phyloP scores from a whole-genome alignment of 1,284 basidiomycete species.

The Meripilus lineatus region DNA sequence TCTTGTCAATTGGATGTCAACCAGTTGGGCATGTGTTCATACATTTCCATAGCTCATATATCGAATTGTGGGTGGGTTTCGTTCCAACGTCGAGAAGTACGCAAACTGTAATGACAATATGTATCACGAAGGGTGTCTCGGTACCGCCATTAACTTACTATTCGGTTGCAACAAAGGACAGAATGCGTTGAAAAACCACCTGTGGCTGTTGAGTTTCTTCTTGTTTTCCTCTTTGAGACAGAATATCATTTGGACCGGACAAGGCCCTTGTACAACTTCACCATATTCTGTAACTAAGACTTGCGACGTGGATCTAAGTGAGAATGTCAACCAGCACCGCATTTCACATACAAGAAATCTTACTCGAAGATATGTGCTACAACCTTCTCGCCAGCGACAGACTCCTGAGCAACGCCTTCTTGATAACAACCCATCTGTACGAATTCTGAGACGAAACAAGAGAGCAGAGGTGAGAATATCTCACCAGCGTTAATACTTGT shows the following conservation, averaged over 20 bases:
- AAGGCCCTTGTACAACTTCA: slow-evolving; percentile 94
- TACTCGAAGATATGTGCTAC: slow-evolving; percentile 93
- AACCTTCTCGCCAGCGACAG: slow-evolving; percentile 88
- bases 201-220: slow-evolving; percentile 95
- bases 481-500: no score
- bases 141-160: slow-evolving; percentile 8
- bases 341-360: no score
- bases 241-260: slow-evolving; percentile 89
- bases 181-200: slow-evolving; percentile 97
- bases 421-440: slow-evolving; percentile 91
- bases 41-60: slow-evolving; percentile 96
- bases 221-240: slow-evolving; percentile 93
- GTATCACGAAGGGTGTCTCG: neutral
- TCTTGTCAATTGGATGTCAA: no score
- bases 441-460: slow-evolving; percentile 2
- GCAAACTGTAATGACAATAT: slow-evolving; percentile 76
- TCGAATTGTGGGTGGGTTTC: slow-evolving; percentile 75
- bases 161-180: slow-evolving; percentile 63
- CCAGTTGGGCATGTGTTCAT: no score
- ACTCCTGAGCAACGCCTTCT: slow-evolving; percentile 93
- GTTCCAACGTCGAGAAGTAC: slow-evolving; percentile 93
- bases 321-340: no score
- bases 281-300: no score
- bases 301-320: no score
- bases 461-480: slow-evolving; percentile 2